Conservation (phyloP, 305 asterid genomes). For the Fraxinus paxiana region DNA sequence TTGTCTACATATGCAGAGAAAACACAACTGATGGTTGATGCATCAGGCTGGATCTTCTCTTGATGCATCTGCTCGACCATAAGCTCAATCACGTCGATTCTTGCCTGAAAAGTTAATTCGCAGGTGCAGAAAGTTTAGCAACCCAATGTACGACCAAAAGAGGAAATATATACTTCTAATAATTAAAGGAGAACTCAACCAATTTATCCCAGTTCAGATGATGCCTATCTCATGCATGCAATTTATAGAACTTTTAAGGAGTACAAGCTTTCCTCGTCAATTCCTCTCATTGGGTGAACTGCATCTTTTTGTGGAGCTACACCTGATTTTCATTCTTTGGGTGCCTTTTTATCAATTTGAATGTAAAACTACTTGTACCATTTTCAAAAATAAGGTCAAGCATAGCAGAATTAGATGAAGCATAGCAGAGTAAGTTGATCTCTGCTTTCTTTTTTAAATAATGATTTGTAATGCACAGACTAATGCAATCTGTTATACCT, state of each 20-base stretch:
- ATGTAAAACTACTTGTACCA: not conserved
- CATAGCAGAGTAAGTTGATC: not conserved
- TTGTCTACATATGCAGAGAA: constrained; percentile 53
- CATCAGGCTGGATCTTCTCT: constrained; percentile 70
- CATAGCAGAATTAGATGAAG: not conserved
- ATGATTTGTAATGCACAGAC: not conserved
- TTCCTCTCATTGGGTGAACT: not conserved
- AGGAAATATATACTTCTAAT: not conserved
- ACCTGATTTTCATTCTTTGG: not conserved
- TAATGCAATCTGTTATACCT: constrained; percentile 40
- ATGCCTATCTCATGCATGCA: not conserved
- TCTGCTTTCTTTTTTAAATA: not conserved
- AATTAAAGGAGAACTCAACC: not conserved
- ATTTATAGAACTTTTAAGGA: constrained; percentile 4
- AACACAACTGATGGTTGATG: constrained; percentile 63
- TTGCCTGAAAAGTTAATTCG: constrained; percentile 43
- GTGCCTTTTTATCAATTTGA: not conserved
- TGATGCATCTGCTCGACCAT: constrained; percentile 65
- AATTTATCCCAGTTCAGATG: not conserved
- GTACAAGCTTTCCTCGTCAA: not conserved
- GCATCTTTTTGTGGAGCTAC: not conserved
- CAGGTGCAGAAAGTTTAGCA: constrained; percentile 9
- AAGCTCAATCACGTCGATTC: constrained; percentile 65
- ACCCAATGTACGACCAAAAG: not conserved
- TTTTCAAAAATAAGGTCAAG: not conserved